phyloP scores from a whole-genome alignment of 1,139 yeast genomes.

The Geotrichum carabidarum region DNA sequence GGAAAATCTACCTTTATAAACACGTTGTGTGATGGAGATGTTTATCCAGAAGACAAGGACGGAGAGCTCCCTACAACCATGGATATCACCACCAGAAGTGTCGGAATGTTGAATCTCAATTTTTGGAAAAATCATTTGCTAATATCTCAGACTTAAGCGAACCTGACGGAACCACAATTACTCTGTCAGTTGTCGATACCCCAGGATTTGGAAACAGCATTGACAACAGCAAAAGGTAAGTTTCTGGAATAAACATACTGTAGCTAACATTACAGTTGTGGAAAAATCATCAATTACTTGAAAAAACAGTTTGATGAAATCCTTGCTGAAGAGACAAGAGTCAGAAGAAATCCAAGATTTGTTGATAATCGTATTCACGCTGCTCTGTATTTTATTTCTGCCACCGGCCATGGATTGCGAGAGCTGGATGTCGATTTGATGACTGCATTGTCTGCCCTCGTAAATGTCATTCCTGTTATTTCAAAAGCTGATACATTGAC shows the following conservation, averaged over 20 bases:
- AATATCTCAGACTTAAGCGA: slow-evolving; percentile 29
- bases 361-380: slow-evolving; percentile 71
- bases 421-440: slow-evolving; percentile 75
- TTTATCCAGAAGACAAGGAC: slow-evolving; percentile 39
- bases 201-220: slow-evolving; percentile 79
- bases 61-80: slow-evolving; percentile 16
- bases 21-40: slow-evolving; percentile 79
- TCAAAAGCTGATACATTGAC: slow-evolving; percentile 87
- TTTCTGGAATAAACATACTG: not conserved
- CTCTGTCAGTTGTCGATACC: slow-evolving; percentile 58
- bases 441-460: slow-evolving; percentile 70
- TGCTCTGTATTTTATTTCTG: slow-evolving; percentile 62
- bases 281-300: slow-evolving; percentile 66
- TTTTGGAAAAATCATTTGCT: not conserved
- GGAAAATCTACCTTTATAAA: slow-evolving; percentile 80
- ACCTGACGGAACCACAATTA: slow-evolving; percentile 59
- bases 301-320: slow-evolving; percentile 91
- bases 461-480: slow-evolving; percentile 82
- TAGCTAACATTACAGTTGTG: slow-evolving; percentile 42
- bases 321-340: slow-evolving; percentile 83
- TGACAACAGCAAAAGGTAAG: slow-evolving; percentile 51
- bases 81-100: slow-evolving; percentile 20
- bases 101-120: slow-evolving; percentile 12
- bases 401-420: slow-evolving; percentile 71
- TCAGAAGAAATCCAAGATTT: slow-evolving; percentile 75